Conservation (phyloP, 768 basidiomycete species). For the Russula ochroleuca region DNA sequence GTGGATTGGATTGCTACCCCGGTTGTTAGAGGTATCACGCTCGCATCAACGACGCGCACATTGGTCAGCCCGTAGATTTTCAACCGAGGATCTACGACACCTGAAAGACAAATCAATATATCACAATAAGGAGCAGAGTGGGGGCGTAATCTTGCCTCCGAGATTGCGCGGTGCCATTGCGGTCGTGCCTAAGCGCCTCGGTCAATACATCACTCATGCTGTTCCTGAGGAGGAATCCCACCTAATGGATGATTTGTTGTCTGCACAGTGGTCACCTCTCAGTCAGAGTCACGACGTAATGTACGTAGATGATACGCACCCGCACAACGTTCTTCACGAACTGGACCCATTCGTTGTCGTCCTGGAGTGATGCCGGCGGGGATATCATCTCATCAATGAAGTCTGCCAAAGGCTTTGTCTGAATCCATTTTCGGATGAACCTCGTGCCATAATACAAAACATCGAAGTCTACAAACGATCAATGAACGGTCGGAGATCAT, state of each 20-base stretch:
- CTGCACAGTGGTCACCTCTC: neutral
- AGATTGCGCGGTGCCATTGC: slow-evolving; percentile 26
- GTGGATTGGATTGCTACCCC: slow-evolving; percentile 25
- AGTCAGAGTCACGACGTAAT: neutral
- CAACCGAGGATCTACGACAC: slow-evolving; percentile 22
- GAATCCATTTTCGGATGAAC: slow-evolving; percentile 24
- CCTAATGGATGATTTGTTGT: slow-evolving; percentile 26
- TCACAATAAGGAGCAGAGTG: too few species aligned
- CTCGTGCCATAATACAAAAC: slow-evolving; percentile 22
- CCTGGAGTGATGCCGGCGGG: slow-evolving; percentile 17
- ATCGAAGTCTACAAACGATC: slow-evolving; percentile 15
- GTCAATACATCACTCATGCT: neutral
- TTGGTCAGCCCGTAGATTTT: slow-evolving; percentile 25
- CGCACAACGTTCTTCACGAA: slow-evolving; percentile 21
- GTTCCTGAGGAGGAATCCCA: neutral
- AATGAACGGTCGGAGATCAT: neutral
- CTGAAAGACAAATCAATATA: slow-evolving; percentile 8
- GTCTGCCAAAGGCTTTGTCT: slow-evolving; percentile 18
- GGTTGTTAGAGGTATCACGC: slow-evolving; percentile 26
- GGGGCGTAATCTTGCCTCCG: slow-evolving; percentile 10
- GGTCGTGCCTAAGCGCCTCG: slow-evolving; percentile 10
- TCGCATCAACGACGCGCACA: slow-evolving; percentile 24
- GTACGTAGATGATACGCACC: slow-evolving; percentile 3
- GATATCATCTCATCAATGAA: slow-evolving; percentile 18
- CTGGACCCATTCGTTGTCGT: slow-evolving; percentile 19